Evolutionary conservation across 306 rosid genomes (phyloP), one percentile per base, ranked within the genome.

Genomic region (Carpinus viminea): DNA sequence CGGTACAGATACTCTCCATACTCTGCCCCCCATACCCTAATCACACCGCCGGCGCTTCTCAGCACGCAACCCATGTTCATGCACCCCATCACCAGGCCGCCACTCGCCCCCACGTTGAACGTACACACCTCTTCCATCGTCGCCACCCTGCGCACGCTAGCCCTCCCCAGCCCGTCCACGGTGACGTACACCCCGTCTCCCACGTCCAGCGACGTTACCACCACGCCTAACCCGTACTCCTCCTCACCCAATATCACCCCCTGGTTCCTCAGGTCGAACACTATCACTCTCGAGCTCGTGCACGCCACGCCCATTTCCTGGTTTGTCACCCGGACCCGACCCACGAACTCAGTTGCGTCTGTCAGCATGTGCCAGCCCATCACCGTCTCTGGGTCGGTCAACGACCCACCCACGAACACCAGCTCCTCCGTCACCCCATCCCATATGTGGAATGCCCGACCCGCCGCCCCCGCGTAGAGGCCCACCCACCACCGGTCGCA

Each of bases 301-400:
- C 99, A 96, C 0, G 97, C 99, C 62, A 93, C 93, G 0, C 89
- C 97, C 2, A 80, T 41, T 4, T 85, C 93, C 0, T 11, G 66
- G 17, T 74, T 81, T 8, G 89, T 85, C 0, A 93, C 88, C 6
- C 98, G 83, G 17, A 96, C 36, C 3, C 99, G 89, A 0, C 97
- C 98, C 10, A 93, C 88, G 2, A 86, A 81, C 52, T 82, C 90
- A 1, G 59, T 82, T 3, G 83, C 10, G 43, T 91, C 97, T 0
- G 87, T 76, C 45, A 96, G 46, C 97, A 93, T 89, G 81, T 89
- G 92, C 99, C 99, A 96, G 0, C 98, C 99, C 70, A 21, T 62
- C 2, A 93, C 82, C 0, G 99, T 46, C 2, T 89, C 96, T 8
- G 89, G 92, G 47, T 96, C 96, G 0, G 99, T 93, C 79, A 96